phyloP scores from a whole-genome alignment of 768 basidiomycete species.

The Podaxis sp. region DNA sequence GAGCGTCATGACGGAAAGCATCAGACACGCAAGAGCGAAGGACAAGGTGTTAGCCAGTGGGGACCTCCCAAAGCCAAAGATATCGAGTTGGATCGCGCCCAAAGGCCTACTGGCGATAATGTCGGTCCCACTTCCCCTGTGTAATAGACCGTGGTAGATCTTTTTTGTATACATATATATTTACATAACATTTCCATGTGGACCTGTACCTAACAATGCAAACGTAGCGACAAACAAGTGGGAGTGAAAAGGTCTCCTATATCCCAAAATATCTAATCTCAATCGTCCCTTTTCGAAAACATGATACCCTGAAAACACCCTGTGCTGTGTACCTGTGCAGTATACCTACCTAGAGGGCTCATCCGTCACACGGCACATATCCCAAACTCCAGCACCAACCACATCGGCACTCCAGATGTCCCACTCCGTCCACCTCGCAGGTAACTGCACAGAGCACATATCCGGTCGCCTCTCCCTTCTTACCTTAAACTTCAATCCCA shows the following conservation, averaged over 20 bases:
- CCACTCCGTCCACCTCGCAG: conserved; percentile 31
- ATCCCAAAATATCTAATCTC: not conserved
- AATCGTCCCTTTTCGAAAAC: not conserved
- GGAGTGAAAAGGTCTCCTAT: not conserved
- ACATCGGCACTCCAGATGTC: conserved; percentile 37
- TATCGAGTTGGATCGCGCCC: conserved; percentile 5
- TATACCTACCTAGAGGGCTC: not conserved
- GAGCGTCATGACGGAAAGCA: not conserved
- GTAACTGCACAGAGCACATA: conserved; percentile 18
- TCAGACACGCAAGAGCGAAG: conserved; percentile 7
- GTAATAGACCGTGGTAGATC: not conserved
- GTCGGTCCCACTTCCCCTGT: conserved; percentile 5
- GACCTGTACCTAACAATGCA: not conserved
- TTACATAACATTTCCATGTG: not conserved
- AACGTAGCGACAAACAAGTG: not conserved
- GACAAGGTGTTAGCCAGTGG: conserved; percentile 9
- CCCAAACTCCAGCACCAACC: conserved; percentile 32
- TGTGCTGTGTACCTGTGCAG: not conserved
- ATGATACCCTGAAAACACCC: not conserved
- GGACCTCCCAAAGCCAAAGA: conserved; percentile 6
- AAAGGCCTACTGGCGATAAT: conserved; percentile 2
- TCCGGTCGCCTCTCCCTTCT: conserved; percentile 4
- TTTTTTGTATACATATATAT: not conserved
- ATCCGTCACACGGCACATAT: conserved; percentile 21
- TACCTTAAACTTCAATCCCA: not conserved